Evolutionary conservation across 352 stramenopile species (phyloP).

Genomic region (Pythium guiyangense): DNA sequence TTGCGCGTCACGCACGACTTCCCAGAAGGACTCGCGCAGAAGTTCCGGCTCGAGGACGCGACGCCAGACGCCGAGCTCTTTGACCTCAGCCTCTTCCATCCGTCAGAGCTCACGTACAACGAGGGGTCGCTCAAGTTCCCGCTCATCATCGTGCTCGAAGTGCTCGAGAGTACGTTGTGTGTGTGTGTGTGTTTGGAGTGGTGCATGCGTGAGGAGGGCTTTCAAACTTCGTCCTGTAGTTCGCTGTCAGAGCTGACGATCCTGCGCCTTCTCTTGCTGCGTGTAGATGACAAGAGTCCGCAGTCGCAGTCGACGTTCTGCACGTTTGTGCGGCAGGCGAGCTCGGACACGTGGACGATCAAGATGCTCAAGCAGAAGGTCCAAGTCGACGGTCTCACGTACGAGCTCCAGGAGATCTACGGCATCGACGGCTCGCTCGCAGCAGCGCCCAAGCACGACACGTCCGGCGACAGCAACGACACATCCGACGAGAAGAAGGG

Average conservation of each 20-base stretch:
- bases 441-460: conserved; percentile 32
- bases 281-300: conserved; percentile 23
- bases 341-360: conserved; percentile 37
- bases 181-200: background rate
- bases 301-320: conserved; percentile 82
- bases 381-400: conserved; percentile 60
- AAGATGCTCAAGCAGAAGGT: conserved; percentile 88
- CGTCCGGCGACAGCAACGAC: conserved; percentile 10
- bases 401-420: conserved; percentile 88
- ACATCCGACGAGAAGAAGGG: conserved; percentile 11
- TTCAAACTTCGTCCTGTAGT: too few relatives aligned
- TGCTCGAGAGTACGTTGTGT: conserved; percentile 28
- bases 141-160: conserved; percentile 67
- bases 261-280: background rate
- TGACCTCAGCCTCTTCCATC: conserved; percentile 35
- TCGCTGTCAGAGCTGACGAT: background rate
- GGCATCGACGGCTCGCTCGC: conserved; percentile 73
- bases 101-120: conserved; percentile 45
- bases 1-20: conserved; percentile 34
- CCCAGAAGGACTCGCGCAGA: conserved; percentile 41
- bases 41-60: conserved; percentile 34
- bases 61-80: conserved; percentile 19
- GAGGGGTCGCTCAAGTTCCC: conserved; percentile 40
- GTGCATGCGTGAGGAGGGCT: too few relatives aligned
- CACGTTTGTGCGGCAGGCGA: conserved; percentile 51